Percentiles rank a stretch among this genome's conserved stretches.
Conservation (phyloP, 805 yeast species). For the Priceomyces melissophilus region DNA sequence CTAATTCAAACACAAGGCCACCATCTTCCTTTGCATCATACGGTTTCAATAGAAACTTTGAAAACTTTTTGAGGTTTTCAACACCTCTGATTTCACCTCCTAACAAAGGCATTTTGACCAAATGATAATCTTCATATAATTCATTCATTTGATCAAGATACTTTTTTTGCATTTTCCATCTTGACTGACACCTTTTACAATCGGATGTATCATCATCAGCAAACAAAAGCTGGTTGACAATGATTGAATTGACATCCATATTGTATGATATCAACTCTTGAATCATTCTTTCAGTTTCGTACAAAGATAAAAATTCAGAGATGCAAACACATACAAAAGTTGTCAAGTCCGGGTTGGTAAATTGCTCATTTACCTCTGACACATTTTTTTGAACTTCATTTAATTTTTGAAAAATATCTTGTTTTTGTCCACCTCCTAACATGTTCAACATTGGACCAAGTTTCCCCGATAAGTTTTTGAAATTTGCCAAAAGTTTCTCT, state of each 20-base stretch:
- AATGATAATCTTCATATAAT: constrained; percentile 93
- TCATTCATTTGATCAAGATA: constrained; percentile 94
- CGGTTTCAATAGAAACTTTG: constrained; percentile 74
- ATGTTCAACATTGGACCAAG: constrained; percentile 88
- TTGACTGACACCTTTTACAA: constrained; percentile 87
- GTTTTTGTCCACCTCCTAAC: constrained; percentile 63
- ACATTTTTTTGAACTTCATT: constrained; percentile 79
- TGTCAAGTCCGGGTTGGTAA: constrained; percentile 93
- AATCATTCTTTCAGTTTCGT: constrained; percentile 96
- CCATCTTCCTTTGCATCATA: constrained; percentile 67
- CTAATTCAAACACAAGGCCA: constrained; percentile 50
- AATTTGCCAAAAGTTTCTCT: constrained; percentile 80
- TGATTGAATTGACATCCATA: constrained; percentile 95
- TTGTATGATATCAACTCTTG: constrained; percentile 93
- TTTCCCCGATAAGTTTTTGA: constrained; percentile 79
- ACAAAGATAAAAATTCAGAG: constrained; percentile 90
- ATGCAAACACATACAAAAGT: constrained; percentile 96
- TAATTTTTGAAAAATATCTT: constrained; percentile 74
- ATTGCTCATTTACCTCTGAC: constrained; percentile 86
- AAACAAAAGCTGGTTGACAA: constrained; percentile 88
- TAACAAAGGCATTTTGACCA: constrained; percentile 91
- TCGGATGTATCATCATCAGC: constrained; percentile 72
- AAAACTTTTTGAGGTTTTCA: constrained; percentile 77
- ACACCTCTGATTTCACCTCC: constrained; percentile 95
- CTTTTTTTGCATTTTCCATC: constrained; percentile 95